A percentile compares a stretch with the other conserved stretches of the same genome.
phyloP scores from a whole-genome alignment of 768 basidiomycete genomes.

The Kwoniella dejecticola region DNA sequence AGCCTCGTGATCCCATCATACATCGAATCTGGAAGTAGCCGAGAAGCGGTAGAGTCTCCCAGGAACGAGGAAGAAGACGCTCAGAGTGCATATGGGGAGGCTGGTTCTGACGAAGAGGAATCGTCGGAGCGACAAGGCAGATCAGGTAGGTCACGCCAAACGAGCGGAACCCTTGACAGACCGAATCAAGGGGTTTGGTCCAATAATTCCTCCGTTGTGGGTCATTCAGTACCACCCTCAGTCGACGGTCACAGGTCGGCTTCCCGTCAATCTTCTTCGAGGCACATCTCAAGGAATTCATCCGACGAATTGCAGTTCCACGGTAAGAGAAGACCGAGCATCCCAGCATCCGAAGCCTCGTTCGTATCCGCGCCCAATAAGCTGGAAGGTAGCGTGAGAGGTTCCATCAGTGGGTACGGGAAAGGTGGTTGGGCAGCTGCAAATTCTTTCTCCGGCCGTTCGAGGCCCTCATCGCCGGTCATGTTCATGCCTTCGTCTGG shows the following conservation, averaged over 20 bases:
- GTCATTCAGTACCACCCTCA: constrained; percentile 1
- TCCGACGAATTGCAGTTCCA: constrained; percentile 27
- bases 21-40: neutral
- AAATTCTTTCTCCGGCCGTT: constrained; percentile 1
- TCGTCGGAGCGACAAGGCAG: constrained; percentile 15
- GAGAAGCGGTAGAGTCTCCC: too few species aligned
- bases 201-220: neutral
- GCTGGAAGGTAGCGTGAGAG: constrained; percentile 30
- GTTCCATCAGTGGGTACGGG: constrained; percentile 36
- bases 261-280: constrained; percentile 18
- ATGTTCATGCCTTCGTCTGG: constrained; percentile 44
- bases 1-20: neutral
- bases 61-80: constrained; percentile 21
- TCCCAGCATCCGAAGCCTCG: constrained; percentile 28
- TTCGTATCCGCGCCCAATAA: constrained; percentile 29
- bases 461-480: constrained; percentile 31
- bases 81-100: constrained; percentile 30
- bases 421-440: constrained; percentile 53
- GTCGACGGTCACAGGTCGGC: constrained; percentile 1
- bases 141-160: neutral
- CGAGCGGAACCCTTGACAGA: neutral
- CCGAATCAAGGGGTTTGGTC: constrained; percentile 2
- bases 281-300: constrained; percentile 17
- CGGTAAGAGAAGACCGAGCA: constrained; percentile 19
- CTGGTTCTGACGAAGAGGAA: constrained; percentile 35